Base-by-base conservation (phyloP, 1,284 basidiomycete species). In the Trichosporon faecale region DNA sequence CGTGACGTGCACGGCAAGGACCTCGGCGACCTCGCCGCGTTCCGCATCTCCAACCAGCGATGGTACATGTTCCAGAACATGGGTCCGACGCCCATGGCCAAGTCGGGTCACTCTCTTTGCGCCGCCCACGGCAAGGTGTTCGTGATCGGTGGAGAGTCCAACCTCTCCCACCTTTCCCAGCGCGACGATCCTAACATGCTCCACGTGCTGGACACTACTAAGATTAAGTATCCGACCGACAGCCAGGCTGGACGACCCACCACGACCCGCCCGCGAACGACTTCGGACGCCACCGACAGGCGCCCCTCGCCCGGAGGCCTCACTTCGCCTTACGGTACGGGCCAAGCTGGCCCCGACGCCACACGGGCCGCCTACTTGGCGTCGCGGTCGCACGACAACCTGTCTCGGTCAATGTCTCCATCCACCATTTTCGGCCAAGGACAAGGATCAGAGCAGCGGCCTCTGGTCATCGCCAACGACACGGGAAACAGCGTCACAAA, bases 61-160 rank as follows among this genome's bases (percentile, higher is more conserved):
- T 98, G 96, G 96, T 99, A 95, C 85, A 98, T 96, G 93, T 98
- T 99, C 85, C 95, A 97, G 83, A 97, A 98, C 82, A 98, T 98
- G 96, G 96, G 96, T 2, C 95, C 95, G 12, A 88, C 93, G 7
- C 96, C 96, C 1, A 90, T 88, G 68, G 93, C 94, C 14, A 88
- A 96, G 66, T 95, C 93, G 16, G 96, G 96, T 3, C 96, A 99
- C 84, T 92, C 94, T 23, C 95, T 98, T 92, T 92, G 95, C 5
- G 90, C 92, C 12, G 91, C 91, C 79, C 92, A 93, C 66, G 88
- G 91, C 66, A 90, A 91, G 77, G 91, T 99, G 11, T 92, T 94
- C 75, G 94, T 98, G 1, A 88, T 98, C 12, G 96, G 96, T 55
- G 96, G 97, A 37, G 97, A 99, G 84, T 93, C 93, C 3, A 83